Evolutionary conservation across 2,329 filamentous ascomycete genomes (phyloP).

Genomic region (Penicillium paneum): DNA sequence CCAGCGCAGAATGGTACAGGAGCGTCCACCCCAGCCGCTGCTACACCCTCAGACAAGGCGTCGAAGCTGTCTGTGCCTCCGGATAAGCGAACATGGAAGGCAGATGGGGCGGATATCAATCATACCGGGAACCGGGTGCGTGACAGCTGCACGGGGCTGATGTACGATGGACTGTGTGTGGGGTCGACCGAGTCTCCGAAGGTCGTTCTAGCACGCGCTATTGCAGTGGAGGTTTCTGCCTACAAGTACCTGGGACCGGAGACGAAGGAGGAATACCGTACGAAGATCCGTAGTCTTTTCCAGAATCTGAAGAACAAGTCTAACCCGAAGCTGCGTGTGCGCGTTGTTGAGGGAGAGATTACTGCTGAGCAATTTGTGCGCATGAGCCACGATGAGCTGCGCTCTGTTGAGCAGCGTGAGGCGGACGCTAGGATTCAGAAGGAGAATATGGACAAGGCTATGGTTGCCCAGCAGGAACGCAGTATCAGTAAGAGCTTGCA

Average conservation of each 20-base stretch:
- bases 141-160: slow-evolving; percentile 81
- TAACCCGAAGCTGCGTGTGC: slow-evolving; percentile 71
- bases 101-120: slow-evolving; percentile 74
- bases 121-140: slow-evolving; percentile 71
- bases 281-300: slow-evolving; percentile 88
- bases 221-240: slow-evolving; percentile 74
- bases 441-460: slow-evolving; percentile 96
- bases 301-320: slow-evolving; percentile 92
- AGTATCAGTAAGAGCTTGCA: slow-evolving; percentile 82
- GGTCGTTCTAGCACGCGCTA: slow-evolving; percentile 63
- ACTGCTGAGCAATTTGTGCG: slow-evolving; percentile 69
- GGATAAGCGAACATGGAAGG: slow-evolving; percentile 76
- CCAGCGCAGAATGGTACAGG: slow-evolving; percentile 51
- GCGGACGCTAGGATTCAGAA: slow-evolving; percentile 73
- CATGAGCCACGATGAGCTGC: slow-evolving; percentile 89
- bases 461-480: slow-evolving; percentile 89
- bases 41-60: slow-evolving; percentile 48
- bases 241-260: slow-evolving; percentile 68
- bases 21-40: slow-evolving; percentile 48
- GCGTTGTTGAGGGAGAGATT: slow-evolving; percentile 74
- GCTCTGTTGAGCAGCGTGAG: slow-evolving; percentile 75
- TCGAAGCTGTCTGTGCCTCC: slow-evolving; percentile 57
- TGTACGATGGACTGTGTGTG: slow-evolving; percentile 87
- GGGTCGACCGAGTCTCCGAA: slow-evolving; percentile 60
- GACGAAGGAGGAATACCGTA: slow-evolving; percentile 69